Percentiles rank a stretch among this genome's conserved stretches.
phyloP scores from a whole-genome alignment of 805 yeast species.

The Saturnispora serradocipensis region DNA sequence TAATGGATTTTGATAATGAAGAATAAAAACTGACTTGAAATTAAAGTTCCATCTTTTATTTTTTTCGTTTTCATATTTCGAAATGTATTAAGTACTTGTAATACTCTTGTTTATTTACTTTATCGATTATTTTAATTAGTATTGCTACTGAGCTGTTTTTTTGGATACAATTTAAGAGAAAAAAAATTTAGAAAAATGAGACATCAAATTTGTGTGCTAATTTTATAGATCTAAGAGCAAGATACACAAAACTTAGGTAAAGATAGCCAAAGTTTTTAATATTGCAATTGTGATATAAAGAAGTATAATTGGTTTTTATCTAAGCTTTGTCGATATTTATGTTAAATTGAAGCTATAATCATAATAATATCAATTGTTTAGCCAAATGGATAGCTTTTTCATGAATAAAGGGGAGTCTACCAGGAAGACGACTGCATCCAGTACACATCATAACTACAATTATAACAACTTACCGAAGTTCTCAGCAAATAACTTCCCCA shows the following conservation, averaged over 20 bases:
- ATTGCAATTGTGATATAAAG: background rate
- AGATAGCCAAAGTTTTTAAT: too few relatives aligned
- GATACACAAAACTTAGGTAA: background rate
- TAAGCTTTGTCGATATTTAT: background rate
- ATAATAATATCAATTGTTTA: background rate
- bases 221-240: background rate
- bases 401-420: background rate
- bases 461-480: conserved; percentile 13
- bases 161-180: background rate
- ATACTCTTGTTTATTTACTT: too few relatives aligned
- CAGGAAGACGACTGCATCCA: conserved; percentile 1
- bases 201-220: background rate
- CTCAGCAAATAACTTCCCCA: background rate
- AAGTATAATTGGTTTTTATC: background rate
- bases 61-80: too few relatives aligned
- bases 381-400: background rate
- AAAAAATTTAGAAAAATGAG: background rate
- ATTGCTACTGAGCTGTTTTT: too few relatives aligned
- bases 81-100: too few relatives aligned
- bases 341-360: background rate
- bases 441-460: conserved; percentile 3
- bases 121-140: too few relatives aligned
- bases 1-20: too few relatives aligned
- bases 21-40: too few relatives aligned
- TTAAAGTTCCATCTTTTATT: too few relatives aligned